A percentile compares a stretch with the other conserved stretches of the same genome.
Conservation (phyloP, 495 filamentous ascomycete species). For the Talaromyces nanjingensis region DNA sequence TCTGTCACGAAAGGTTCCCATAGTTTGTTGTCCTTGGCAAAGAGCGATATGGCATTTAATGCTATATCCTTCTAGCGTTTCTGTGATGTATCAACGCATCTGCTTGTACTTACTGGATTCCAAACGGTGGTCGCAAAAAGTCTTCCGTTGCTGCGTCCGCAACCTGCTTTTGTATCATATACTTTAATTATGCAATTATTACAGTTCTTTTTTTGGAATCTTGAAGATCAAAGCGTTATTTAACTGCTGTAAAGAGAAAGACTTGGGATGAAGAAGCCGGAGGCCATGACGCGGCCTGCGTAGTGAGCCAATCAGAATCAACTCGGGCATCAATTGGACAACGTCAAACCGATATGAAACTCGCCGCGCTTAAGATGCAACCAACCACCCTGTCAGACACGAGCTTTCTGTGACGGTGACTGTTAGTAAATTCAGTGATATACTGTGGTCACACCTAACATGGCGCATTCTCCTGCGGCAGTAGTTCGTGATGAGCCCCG, state of each 20-base stretch:
- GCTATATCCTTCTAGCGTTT: background rate
- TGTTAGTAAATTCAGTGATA: background rate
- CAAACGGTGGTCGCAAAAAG: background rate
- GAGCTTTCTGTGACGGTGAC: background rate
- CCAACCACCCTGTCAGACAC: background rate
- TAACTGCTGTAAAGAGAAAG: background rate
- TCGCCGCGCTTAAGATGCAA: background rate
- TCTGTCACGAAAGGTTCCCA: background rate
- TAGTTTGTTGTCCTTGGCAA: background rate
- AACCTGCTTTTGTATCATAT: background rate
- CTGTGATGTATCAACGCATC: background rate
- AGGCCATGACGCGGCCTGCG: background rate
- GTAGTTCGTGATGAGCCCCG: background rate
- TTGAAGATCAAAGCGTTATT: background rate
- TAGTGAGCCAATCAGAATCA: background rate
- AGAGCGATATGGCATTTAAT: background rate
- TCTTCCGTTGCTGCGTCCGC: conserved; percentile 1
- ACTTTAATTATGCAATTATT: conserved; percentile 1
- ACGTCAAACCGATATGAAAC: background rate
- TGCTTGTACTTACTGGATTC: conserved; percentile 3
- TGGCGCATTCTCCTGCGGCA: background rate
- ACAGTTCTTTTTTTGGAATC: background rate
- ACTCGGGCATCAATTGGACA: background rate
- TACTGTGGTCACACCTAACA: background rate
- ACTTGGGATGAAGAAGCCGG: background rate